Evolutionary conservation across 2,329 filamentous ascomycete genomes (phyloP), one percentile per base, ranked within the genome.

Genomic region (Karstenula rhodostoma): DNA sequence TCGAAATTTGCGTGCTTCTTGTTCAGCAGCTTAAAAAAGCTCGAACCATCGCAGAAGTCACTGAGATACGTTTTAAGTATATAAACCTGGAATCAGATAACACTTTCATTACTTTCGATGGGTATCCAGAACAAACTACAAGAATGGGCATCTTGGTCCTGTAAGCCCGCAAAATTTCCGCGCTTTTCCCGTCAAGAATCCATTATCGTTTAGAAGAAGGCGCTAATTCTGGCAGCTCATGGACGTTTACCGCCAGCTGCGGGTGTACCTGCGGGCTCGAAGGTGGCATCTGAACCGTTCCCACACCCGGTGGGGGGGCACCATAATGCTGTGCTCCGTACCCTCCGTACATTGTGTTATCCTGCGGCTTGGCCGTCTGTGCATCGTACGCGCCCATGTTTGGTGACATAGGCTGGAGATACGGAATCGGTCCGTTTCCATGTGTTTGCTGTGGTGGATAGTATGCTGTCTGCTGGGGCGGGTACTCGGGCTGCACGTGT

Each of bases 351-450:
- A 44, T 12, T 23, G 15, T 27, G 17, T 17, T 40, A 10, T 50
- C 47, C 15, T 22, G 47, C n/a, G 51, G 51, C 35, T 54, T 54
- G 27, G 25, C 22, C 25, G 12, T 13, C 23, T 42, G 37, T 5
- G 37, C 42, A 56, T 56, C 53, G n/a, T 47, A 56, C 4, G 50
- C 50, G n/a, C n/a, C 9, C 23, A 53, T 53, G 4, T 53, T 53
- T 9, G 50, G 50, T 15, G 50, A 53, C 3, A 44, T 23, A 22
- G 50, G 35, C 19, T 56, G 40, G 10, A 29, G 22, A 22, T 29
- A 17, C 13, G 40, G 53, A 29, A 19, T 47, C 23, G 25, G 29
- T 25, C 27, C 42, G 12, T 17, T 48, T n/a, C 53, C 53, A 40
- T 54, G 46, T 37, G 53, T n/a, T n/a, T 46, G 40, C 22, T 56